Conservation (phyloP, 2,329 filamentous ascomycete species). For the Scedosporium apiospermum region DNA sequence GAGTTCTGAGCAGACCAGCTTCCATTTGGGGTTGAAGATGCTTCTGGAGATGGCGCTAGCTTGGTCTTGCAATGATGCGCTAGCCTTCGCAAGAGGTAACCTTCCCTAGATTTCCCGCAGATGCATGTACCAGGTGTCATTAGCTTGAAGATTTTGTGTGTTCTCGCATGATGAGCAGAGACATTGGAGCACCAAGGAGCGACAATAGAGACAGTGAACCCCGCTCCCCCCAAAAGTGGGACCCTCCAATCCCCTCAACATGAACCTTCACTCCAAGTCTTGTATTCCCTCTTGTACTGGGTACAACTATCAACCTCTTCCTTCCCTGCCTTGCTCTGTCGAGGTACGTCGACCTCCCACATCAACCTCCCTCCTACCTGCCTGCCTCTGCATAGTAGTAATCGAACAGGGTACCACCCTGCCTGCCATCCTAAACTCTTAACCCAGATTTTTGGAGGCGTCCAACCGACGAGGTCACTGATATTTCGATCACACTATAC, state of each 20-base stretch:
- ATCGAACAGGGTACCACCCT: neutral
- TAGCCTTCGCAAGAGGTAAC: neutral
- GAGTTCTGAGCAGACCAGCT: neutral
- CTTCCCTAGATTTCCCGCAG: slow-evolving; percentile 1
- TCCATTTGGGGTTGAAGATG: neutral
- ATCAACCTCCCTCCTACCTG: neutral
- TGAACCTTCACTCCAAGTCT: neutral
- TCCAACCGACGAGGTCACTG: neutral
- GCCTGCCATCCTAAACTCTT: neutral
- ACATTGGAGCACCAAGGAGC: neutral
- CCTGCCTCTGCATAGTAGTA: neutral
- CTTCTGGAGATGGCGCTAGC: neutral
- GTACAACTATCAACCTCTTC: neutral
- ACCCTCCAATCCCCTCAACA: neutral
- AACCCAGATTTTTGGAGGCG: slow-evolving; percentile 1
- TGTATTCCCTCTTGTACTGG: neutral
- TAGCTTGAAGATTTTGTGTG: slow-evolving; percentile 1
- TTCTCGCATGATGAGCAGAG: neutral
- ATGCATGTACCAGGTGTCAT: neutral
- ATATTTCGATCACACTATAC: neutral
- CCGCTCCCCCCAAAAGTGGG: neutral
- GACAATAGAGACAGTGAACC: neutral
- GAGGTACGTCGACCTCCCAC: neutral
- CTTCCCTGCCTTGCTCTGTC: neutral
- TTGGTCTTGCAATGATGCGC: neutral